Base-by-base conservation (phyloP, 331 rosid genomes). In the Acacia pycnantha region DNA sequence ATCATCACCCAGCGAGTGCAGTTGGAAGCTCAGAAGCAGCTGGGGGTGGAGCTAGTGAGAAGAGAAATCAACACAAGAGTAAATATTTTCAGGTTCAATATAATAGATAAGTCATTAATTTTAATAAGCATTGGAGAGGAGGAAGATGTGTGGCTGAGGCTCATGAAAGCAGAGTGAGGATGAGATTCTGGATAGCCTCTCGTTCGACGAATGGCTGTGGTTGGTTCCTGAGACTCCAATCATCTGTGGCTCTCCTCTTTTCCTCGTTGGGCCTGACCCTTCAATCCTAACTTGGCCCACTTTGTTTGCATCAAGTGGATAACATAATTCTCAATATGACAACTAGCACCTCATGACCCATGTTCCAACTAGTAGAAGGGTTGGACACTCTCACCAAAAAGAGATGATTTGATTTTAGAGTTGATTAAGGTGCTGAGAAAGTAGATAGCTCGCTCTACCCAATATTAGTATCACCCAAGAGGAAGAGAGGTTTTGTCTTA, bases 121-220 rank as follows among this genome's bases (percentile, higher is more conserved):
- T 77, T 82, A 84, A 77, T 79, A 79, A 71, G 83, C 16, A 27
- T 41, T 11, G 31, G 65, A 77, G 82, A 81, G 27, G 73, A 74
- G 78, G 61, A 44, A 86, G 86, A 85, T 85, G 83, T 85, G 95
- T 85, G 90, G 89, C 75, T 86, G 88, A 83, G 89, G 88, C 85
- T 82, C 48, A 18, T 74, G 87, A 89, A 83, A 79, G 44, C 66
- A 77, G 35, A 84, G 87, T 82, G 61, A 72, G 76, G 76, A 72
- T 72, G 76, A 72, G 76, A 72, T 72, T 72, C 8, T 72, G 76
- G 76, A 72, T 72, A 72, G 76, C 76, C 58, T 47, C 89, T 81
- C 84, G 67, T 82, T 72, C 87, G 84, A 88, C 79, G 95, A 86
- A 93, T 95, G 99, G 99, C 86, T 90, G 75, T 76, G 81, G 85